These are phyloP conservation scores for Paramyrothecium roridum DNA, from an alignment of 2,329 filamentous ascomycete species.

Conservation along the genomic window DNA sequence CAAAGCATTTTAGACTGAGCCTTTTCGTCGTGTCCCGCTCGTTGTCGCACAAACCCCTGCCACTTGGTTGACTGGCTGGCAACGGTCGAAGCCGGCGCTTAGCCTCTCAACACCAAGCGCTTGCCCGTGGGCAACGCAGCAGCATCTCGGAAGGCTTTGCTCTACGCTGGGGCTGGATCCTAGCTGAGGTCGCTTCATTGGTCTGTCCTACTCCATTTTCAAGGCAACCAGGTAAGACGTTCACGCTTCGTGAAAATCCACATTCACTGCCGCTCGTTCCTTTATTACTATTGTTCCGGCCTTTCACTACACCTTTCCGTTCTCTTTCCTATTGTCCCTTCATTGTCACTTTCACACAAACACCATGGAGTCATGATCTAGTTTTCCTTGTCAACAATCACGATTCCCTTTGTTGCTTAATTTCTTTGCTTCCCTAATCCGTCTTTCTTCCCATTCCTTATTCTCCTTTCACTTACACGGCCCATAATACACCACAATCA, in stretches of 20 bases:
- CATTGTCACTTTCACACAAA: conserved; percentile 10
- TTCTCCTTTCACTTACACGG: conserved; percentile 2
- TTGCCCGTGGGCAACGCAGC: conserved; percentile 9
- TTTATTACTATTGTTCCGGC: conserved; percentile 20
- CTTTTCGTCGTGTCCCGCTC: background rate
- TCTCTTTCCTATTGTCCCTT: conserved; percentile 4
- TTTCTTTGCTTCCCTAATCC: conserved; percentile 3
- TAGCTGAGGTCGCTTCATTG: conserved; percentile 13
- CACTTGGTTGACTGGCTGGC: conserved; percentile 16
- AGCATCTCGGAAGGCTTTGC: conserved; percentile 8
- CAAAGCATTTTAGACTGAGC: background rate
- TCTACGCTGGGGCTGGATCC: conserved; percentile 10
- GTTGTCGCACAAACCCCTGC: conserved; percentile 9
- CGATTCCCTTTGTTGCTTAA: conserved; percentile 6
- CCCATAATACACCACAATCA: background rate
- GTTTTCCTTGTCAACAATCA: conserved; percentile 4
- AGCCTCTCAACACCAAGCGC: background rate
- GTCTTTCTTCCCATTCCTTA: conserved; percentile 1
- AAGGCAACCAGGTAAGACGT: conserved; percentile 16
- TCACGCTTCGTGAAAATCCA: conserved; percentile 4
- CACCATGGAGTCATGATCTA: conserved; percentile 10
- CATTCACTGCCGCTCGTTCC: conserved; percentile 9
- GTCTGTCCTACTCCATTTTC: conserved; percentile 10
- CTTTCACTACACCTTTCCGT: conserved; percentile 4
- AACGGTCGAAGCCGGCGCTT: conserved; percentile 15